Evolutionary conservation across 2,329 filamentous ascomycete genomes (phyloP).

Genomic region (Stachybotrys echinatus): DNA sequence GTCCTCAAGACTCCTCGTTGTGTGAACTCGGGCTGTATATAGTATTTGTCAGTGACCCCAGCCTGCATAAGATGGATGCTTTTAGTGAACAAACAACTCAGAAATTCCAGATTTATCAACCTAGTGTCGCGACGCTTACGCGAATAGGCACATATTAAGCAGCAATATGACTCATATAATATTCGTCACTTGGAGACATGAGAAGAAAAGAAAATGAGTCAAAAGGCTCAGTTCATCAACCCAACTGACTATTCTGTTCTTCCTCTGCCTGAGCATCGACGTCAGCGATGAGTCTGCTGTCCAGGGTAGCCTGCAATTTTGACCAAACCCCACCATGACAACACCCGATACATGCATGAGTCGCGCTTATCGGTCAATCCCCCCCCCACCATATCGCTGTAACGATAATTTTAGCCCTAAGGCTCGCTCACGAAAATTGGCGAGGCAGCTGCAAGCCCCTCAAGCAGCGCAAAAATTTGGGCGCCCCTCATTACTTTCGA

Average conservation of each 20-base stretch:
- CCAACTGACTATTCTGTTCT: background rate
- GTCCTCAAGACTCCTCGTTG: no score
- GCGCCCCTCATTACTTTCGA: constrained; percentile 22
- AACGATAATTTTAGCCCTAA: constrained; percentile 33
- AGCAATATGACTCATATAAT: background rate
- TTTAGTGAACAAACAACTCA: background rate
- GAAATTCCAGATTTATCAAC: background rate
- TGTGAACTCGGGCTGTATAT: no score
- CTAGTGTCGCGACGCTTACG: background rate
- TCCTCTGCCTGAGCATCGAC: background rate
- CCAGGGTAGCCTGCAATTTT: background rate
- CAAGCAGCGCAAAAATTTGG: constrained; percentile 30
- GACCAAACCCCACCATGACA: constrained; percentile 9
- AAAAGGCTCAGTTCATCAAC: background rate
- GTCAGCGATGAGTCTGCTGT: background rate
- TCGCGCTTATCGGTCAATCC: background rate
- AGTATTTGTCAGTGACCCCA: no score
- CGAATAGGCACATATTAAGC: background rate
- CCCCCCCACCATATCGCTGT: constrained; percentile 16
- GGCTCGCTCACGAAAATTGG: constrained; percentile 27
- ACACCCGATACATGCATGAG: constrained; percentile 17
- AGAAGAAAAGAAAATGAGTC: background rate
- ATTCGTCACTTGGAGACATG: background rate
- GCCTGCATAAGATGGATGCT: background rate
- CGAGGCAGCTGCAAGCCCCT: constrained; percentile 17